Conservation (phyloP, 345 rosid genomes). For the Murraya paniculata region DNA sequence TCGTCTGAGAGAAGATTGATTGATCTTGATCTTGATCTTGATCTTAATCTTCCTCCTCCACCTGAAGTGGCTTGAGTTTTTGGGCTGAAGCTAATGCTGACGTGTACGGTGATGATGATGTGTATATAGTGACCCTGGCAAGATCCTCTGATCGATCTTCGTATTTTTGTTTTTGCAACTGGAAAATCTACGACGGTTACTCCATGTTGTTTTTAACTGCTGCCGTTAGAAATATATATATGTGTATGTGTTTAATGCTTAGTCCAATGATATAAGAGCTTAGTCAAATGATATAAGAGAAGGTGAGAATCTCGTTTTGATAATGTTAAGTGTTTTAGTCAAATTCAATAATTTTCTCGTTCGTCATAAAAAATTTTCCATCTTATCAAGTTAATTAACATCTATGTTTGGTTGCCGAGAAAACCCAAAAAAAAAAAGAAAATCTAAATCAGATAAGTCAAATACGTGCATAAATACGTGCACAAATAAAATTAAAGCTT, state of each 20-base stretch:
- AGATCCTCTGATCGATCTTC: not conserved
- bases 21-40: conserved; percentile 51
- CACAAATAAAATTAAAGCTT: no score
- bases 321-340: not conserved
- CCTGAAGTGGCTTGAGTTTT: conserved; percentile 49
- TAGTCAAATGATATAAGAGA: not conserved
- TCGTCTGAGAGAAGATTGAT: conserved; percentile 27
- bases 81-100: conserved; percentile 15
- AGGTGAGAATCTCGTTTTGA: not conserved
- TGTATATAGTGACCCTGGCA: conserved; percentile 31
- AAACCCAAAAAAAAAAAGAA: conserved; percentile 6
- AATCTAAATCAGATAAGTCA: no score
- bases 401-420: not conserved
- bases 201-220: conserved; percentile 1
- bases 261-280: no score
- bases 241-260: not conserved
- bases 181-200: conserved; percentile 15
- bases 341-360: not conserved
- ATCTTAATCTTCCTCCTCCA: conserved; percentile 69
- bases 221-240: not conserved
- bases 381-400: not conserved
- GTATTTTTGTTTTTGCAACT: conserved; percentile 33
- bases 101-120: conserved; percentile 8
- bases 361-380: not conserved
- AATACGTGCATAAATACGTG: no score